Percentiles rank a stretch among this genome's conserved stretches.
phyloP scores from a whole-genome alignment of 2,329 filamentous ascomycete genomes.

The Penicillium capsulatum region DNA sequence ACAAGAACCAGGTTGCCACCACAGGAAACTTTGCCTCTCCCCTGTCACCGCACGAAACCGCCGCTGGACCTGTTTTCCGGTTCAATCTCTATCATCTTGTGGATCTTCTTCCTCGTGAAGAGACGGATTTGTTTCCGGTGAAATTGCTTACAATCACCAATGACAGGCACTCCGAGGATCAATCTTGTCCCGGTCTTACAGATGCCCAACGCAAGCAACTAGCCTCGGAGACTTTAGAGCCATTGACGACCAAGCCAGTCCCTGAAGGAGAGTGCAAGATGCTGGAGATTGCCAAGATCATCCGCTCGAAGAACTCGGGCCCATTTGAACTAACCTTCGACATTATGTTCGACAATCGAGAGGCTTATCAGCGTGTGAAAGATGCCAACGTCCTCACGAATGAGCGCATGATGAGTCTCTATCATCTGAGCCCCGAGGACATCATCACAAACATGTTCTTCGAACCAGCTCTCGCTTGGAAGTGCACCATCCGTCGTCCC shows the following conservation, averaged over 20 bases:
- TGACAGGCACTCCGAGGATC: not conserved
- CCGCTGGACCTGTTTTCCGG: slow-evolving; percentile 39
- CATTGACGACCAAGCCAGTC: too few species aligned
- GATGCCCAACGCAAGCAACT: not conserved
- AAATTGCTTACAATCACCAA: too few species aligned
- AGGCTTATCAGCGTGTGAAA: not conserved
- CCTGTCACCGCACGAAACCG: slow-evolving; percentile 38
- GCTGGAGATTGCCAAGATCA: slow-evolving; percentile 1
- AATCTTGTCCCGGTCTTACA: not conserved
- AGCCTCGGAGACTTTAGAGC: not conserved
- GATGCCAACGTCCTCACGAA: not conserved
- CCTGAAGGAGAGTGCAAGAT: not conserved
- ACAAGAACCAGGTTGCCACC: slow-evolving; percentile 51
- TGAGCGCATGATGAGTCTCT: not conserved
- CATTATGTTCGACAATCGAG: slow-evolving; percentile 2
- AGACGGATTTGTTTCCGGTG: slow-evolving; percentile 6
- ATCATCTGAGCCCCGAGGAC: not conserved
- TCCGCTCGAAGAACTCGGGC: slow-evolving; percentile 4
- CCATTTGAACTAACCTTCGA: slow-evolving; percentile 6
- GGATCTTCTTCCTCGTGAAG: slow-evolving; percentile 32
- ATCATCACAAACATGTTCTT: slow-evolving; percentile 1
- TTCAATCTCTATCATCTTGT: slow-evolving; percentile 52
- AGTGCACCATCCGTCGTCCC: not conserved
- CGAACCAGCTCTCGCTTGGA: slow-evolving; percentile 4
- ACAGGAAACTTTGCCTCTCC: slow-evolving; percentile 50